These are phyloP conservation scores for Prunella vulgaris DNA, from an alignment of 257 asterid genomes.

Conservation along the genomic window DNA sequence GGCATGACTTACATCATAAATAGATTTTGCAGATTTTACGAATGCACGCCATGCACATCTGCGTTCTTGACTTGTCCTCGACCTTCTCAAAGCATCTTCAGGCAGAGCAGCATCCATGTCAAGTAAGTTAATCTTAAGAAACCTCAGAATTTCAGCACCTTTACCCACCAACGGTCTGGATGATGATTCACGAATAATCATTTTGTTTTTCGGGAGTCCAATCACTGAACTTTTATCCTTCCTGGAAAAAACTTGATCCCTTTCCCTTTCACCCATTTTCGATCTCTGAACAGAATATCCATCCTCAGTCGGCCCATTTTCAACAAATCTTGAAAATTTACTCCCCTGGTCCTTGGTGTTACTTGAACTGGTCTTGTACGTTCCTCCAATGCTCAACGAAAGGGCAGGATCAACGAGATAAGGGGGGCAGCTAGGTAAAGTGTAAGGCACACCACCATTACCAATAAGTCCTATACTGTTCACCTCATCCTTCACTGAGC, in stretches of 20 bases:
- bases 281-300: slow-evolving; percentile 32
- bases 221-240: slow-evolving; percentile 35
- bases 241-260: slow-evolving; percentile 32
- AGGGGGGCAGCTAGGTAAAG: slow-evolving; percentile 36
- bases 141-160: slow-evolving; percentile 54
- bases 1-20: slow-evolving; percentile 60
- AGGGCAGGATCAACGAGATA: slow-evolving; percentile 47
- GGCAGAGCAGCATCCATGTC: slow-evolving; percentile 92
- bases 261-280: slow-evolving; percentile 26
- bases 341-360: slow-evolving; percentile 24
- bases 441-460: slow-evolving; percentile 50
- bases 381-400: slow-evolving; percentile 28
- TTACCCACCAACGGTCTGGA: slow-evolving; percentile 59
- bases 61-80: slow-evolving; percentile 57
- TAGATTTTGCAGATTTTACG: slow-evolving; percentile 71
- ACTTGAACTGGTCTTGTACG: slow-evolving; percentile 29
- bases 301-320: slow-evolving; percentile 27
- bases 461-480: slow-evolving; percentile 66
- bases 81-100: slow-evolving; percentile 59
- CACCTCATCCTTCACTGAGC: slow-evolving; percentile 62
- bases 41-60: slow-evolving; percentile 77
- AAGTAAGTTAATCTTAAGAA: slow-evolving; percentile 68
- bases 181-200: slow-evolving; percentile 56
- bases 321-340: slow-evolving; percentile 25
- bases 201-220: slow-evolving; percentile 38